Percentiles rank a stretch among this genome's conserved stretches.
Conservation (phyloP, 192 early-diverging fungal species). For the Lunasporangiospora selenospora region DNA sequence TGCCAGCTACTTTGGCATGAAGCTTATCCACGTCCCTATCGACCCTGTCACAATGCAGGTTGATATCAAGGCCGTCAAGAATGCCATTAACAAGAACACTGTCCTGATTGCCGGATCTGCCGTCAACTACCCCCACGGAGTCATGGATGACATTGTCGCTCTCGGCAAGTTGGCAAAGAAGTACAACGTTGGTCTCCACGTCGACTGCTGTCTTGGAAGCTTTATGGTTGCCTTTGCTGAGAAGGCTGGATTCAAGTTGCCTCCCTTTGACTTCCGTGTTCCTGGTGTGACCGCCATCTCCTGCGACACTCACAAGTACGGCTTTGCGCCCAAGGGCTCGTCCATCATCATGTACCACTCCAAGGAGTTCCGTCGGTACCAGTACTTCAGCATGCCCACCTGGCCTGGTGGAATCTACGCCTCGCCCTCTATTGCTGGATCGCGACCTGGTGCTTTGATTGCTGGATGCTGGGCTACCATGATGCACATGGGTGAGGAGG, state of each 20-base stretch:
- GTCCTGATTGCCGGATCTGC: slow-evolving; percentile 92
- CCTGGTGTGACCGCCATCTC: slow-evolving; percentile 95
- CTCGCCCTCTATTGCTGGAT: slow-evolving; percentile 90
- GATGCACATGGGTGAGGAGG: slow-evolving; percentile 84
- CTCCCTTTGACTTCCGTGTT: slow-evolving; percentile 87
- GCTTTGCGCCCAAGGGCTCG: slow-evolving; percentile 98
- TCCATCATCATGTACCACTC: slow-evolving; percentile 91
- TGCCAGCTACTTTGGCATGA: slow-evolving; percentile 89
- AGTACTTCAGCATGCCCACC: slow-evolving; percentile 90
- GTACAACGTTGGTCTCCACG: slow-evolving; percentile 87
- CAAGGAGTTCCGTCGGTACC: slow-evolving; percentile 83
- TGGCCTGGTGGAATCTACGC: slow-evolving; percentile 98
- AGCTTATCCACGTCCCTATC: slow-evolving; percentile 84
- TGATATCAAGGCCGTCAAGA: slow-evolving; percentile 74
- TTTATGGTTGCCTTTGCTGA: slow-evolving; percentile 95
- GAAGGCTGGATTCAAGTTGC: slow-evolving; percentile 88
- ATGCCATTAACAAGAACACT: slow-evolving; percentile 91
- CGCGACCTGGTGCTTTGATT: slow-evolving; percentile 90
- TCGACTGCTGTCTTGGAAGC: slow-evolving; percentile 96
- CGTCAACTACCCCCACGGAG: slow-evolving; percentile 93
- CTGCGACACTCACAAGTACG: slow-evolving; percentile 98
- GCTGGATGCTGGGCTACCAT: slow-evolving; percentile 97
- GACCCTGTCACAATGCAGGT: slow-evolving; percentile 79
- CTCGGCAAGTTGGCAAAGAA: slow-evolving; percentile 81
- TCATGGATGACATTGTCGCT: slow-evolving; percentile 87